Percentiles rank a stretch among this genome's conserved stretches.
Evolutionary conservation across 1,139 yeast species (phyloP).

Genomic region (Zygosaccharomyces sapae): DNA sequence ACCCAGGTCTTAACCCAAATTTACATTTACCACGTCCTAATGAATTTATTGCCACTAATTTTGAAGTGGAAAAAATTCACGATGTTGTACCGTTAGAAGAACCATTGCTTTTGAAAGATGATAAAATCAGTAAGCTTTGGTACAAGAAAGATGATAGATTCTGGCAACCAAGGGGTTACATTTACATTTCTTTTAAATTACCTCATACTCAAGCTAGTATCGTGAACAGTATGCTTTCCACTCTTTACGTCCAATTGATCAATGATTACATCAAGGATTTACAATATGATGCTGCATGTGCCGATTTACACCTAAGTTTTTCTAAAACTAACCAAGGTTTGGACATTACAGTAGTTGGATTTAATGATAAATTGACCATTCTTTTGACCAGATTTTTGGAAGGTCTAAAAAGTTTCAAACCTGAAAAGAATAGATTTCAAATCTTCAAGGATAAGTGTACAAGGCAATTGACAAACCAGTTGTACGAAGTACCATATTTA

Average conservation of each 20-base stretch:
- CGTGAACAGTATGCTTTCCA: constrained; percentile 52
- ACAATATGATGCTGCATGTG: constrained; percentile 80
- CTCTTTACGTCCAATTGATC: constrained; percentile 62
- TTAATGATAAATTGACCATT: constrained; percentile 70
- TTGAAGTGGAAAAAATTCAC: constrained; percentile 51
- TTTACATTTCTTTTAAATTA: constrained; percentile 59
- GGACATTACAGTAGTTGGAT: constrained; percentile 66
- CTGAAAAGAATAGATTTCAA: constrained; percentile 57
- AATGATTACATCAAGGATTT: constrained; percentile 70
- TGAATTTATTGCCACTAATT: constrained; percentile 75
- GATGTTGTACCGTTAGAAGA: constrained; percentile 39
- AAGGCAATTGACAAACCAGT: constrained; percentile 64
- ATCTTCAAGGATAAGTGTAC: constrained; percentile 59
- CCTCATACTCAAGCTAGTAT: constrained; percentile 62
- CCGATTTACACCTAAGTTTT: constrained; percentile 63
- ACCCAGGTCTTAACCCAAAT: constrained; percentile 38
- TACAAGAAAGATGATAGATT: constrained; percentile 87
- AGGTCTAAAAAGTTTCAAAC: constrained; percentile 50
- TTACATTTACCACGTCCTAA: constrained; percentile 67
- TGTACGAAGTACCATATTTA: constrained; percentile 68
- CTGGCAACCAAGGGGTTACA: constrained; percentile 80
- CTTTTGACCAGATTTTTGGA: constrained; percentile 58
- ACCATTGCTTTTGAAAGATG: constrained; percentile 48
- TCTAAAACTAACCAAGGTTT: constrained; percentile 66
- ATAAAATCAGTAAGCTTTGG: constrained; percentile 59